Percentiles rank a stretch among this genome's conserved stretches.
phyloP scores from a whole-genome alignment of 306 rosid genomes.

The Aeschynomene evenia region DNA sequence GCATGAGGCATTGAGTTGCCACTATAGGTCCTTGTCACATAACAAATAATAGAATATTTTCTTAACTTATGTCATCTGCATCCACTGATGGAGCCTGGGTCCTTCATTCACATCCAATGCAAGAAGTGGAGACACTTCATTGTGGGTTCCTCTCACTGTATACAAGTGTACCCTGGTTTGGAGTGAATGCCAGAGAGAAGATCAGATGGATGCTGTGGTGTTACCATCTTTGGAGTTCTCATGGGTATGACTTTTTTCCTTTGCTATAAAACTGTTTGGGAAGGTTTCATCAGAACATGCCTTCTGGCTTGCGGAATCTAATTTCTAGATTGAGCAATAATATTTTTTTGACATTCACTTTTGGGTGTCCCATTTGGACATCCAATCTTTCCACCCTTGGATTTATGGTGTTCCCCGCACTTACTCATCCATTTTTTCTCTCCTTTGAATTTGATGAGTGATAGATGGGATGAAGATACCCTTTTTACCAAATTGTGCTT shows the following conservation, averaged over 20 bases:
- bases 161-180: slow-evolving; percentile 26
- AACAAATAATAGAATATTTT: slow-evolving; percentile 18
- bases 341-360: too few relatives aligned
- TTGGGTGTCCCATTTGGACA: too few relatives aligned
- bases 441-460: too few relatives aligned
- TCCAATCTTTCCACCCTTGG: too few relatives aligned
- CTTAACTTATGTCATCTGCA: slow-evolving; percentile 22
- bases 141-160: slow-evolving; percentile 26
- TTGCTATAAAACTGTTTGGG: slow-evolving; percentile 12
- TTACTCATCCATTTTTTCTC: too few relatives aligned
- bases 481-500: background rate
- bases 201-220: slow-evolving; percentile 29
- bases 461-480: too few relatives aligned
- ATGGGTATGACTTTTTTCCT: slow-evolving; percentile 40
- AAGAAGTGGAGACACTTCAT: slow-evolving; percentile 29
- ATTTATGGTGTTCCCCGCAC: too few relatives aligned
- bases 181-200: slow-evolving; percentile 28
- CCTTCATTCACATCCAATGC: slow-evolving; percentile 24
- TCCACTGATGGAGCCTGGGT: slow-evolving; percentile 33
- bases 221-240: slow-evolving; percentile 14
- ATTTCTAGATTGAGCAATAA: too few relatives aligned
- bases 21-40: slow-evolving; percentile 10
- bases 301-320: slow-evolving; percentile 2
- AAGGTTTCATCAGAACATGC: background rate
- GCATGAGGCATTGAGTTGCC: slow-evolving; percentile 25